Percentiles rank a stretch among this genome's conserved stretches.
phyloP scores from a whole-genome alignment of 805 yeast species.

The Cyberlindnera xishuangbannaensis region DNA sequence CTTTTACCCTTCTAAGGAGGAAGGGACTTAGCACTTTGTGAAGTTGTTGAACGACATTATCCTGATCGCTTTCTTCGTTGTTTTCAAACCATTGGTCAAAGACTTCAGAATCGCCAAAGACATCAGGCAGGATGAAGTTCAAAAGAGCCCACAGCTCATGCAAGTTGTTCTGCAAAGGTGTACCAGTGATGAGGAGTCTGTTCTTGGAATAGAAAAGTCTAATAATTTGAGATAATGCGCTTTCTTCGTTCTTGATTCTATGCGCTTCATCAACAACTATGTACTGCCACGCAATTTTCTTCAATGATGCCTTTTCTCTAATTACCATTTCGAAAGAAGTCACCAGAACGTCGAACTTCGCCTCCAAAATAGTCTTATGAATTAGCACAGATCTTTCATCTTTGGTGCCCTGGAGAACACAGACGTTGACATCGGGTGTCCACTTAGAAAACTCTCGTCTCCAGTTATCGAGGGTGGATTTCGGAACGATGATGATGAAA shows the following conservation, averaged over 20 bases:
- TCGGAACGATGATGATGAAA: constrained; percentile 86
- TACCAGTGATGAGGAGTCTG: constrained; percentile 86
- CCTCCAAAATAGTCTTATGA: constrained; percentile 51
- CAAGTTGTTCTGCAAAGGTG: constrained; percentile 89
- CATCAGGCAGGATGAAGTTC: constrained; percentile 88
- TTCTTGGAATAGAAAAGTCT: constrained; percentile 81
- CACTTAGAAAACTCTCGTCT: constrained; percentile 87
- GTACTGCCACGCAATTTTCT: constrained; percentile 88
- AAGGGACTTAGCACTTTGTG: constrained; percentile 89
- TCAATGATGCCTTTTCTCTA: constrained; percentile 75
- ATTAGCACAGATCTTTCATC: constrained; percentile 66
- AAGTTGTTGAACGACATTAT: constrained; percentile 77
- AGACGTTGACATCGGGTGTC: constrained; percentile 90
- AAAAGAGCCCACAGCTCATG: constrained; percentile 96
- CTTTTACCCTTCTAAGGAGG: constrained; percentile 78
- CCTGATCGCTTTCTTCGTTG: constrained; percentile 57
- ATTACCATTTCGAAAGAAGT: constrained; percentile 93
- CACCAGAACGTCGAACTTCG: constrained; percentile 83
- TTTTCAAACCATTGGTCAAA: constrained; percentile 91
- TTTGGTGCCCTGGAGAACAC: constrained; percentile 86
- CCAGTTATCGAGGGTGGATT: constrained; percentile 96
- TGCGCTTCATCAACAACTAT: constrained; percentile 95
- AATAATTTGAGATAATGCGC: constrained; percentile 87
- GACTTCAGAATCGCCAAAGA: constrained; percentile 83
- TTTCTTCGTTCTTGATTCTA: constrained; percentile 91